These are phyloP conservation scores for Syzygium syzygioides DNA, from an alignment of 441 rosid species.

Conservation along the genomic window DNA sequence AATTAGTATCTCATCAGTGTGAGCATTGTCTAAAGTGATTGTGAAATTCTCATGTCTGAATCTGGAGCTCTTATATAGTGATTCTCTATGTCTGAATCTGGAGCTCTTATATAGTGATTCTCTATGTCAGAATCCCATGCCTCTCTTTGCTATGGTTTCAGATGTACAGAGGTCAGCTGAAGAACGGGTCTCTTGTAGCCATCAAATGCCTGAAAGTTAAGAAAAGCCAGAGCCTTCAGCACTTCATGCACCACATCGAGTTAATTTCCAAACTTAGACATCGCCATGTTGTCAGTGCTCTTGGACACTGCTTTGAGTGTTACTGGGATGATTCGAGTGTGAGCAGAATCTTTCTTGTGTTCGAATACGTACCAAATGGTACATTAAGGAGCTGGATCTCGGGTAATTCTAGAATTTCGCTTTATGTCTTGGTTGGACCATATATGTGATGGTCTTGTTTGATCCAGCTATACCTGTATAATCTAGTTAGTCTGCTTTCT, in stretches of 20 bases:
- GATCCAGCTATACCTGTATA: background rate
- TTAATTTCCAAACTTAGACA: slow-evolving; percentile 82
- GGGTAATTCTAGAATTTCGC: slow-evolving; percentile 31
- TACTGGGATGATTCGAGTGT: slow-evolving; percentile 91
- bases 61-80: background rate
- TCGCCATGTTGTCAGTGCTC: slow-evolving; percentile 79
- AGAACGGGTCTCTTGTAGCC: slow-evolving; percentile 66
- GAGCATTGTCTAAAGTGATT: background rate
- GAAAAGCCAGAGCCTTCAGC: slow-evolving; percentile 62
- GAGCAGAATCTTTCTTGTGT: slow-evolving; percentile 81
- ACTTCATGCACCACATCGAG: slow-evolving; percentile 81
- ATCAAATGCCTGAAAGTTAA: slow-evolving; percentile 70
- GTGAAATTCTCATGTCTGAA: background rate
- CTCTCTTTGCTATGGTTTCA: slow-evolving; percentile 22
- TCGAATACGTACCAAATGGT: slow-evolving; percentile 88
- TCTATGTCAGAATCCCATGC: background rate
- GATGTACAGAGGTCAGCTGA: slow-evolving; percentile 83
- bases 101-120: background rate
- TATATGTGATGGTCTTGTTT: background rate
- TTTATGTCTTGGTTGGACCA: background rate
- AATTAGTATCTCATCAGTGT: background rate
- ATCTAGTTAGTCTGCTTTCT: background rate
- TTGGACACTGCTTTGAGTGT: slow-evolving; percentile 92
- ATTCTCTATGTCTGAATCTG: background rate
- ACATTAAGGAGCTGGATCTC: slow-evolving; percentile 82